Evolutionary conservation across 2,329 filamentous ascomycete species (phyloP).

Genomic region (Rasamsonia emersonii): DNA sequence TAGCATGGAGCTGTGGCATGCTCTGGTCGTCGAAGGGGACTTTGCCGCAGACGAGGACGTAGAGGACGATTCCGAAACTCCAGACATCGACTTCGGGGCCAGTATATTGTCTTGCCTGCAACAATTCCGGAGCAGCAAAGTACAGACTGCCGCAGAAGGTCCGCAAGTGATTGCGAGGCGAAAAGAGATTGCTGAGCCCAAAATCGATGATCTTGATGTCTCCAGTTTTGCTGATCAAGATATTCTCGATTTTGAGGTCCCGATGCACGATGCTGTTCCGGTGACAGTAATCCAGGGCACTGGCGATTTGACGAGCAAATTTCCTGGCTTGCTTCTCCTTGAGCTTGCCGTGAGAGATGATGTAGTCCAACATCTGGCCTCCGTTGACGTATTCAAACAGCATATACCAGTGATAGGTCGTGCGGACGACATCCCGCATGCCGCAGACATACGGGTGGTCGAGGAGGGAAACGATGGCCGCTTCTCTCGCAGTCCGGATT

Average conservation of each 20-base stretch:
- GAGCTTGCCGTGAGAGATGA: constrained; percentile 92
- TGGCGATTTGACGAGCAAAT: constrained; percentile 94
- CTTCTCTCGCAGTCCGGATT: constrained; percentile 86
- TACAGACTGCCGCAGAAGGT: constrained; percentile 98
- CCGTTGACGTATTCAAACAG: constrained; percentile 98
- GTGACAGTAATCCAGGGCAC: constrained; percentile 93
- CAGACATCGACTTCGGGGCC: constrained; percentile 96
- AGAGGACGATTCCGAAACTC: constrained; percentile 98
- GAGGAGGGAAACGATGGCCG: constrained; percentile 88
- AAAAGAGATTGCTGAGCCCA: constrained; percentile 91
- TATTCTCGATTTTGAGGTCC: constrained; percentile 98
- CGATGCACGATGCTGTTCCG: constrained; percentile 97
- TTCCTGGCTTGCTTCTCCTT: constrained; percentile 98
- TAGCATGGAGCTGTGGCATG: constrained; percentile 95
- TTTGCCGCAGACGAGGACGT: constrained; percentile 93
- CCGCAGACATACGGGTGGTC: constrained; percentile 95
- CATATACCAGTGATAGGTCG: constrained; percentile 99
- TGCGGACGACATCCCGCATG: constrained; percentile 88
- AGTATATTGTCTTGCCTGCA: constrained; percentile 89
- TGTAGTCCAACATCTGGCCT: constrained; percentile 98
- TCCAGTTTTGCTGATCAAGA: constrained; percentile 95
- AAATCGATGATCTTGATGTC: constrained; percentile 99
- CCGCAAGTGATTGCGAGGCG: constrained; percentile 74
- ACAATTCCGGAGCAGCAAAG: constrained; percentile 88
- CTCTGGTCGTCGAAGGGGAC: constrained; percentile 98